Percentiles rank a stretch among this genome's conserved stretches.
Evolutionary conservation across 2,329 filamentous ascomycete species (phyloP).

Genomic region (Fonsecaea pedrosoi): DNA sequence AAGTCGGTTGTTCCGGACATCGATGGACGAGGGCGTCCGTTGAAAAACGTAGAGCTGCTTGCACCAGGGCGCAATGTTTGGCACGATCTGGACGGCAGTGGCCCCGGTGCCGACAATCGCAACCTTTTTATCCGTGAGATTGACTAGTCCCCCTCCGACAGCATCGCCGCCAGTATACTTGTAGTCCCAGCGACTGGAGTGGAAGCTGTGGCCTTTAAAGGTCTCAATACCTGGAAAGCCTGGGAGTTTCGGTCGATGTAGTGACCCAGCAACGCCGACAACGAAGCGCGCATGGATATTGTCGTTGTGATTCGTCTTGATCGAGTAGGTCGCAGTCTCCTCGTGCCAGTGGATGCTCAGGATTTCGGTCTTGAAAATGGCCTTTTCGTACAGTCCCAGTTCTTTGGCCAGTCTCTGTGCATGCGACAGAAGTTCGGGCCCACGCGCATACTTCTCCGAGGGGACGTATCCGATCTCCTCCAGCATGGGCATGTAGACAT

Average conservation of each 20-base stretch:
- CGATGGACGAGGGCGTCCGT: conserved; percentile 46
- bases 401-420: conserved; percentile 28
- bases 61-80: conserved; percentile 39
- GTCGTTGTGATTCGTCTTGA: conserved; percentile 39
- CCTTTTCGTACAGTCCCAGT: conserved; percentile 27
- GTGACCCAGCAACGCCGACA: conserved; percentile 51
- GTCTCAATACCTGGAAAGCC: conserved; percentile 40
- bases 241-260: conserved; percentile 33
- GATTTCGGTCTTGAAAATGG: conserved; percentile 34
- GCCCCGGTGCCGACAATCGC: conserved; percentile 51
- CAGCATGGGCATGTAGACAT: conserved; percentile 36
- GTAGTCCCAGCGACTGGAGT: conserved; percentile 56
- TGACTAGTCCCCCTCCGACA: conserved; percentile 10
- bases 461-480: conserved; percentile 35
- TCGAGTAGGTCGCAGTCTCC: conserved; percentile 15
- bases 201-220: conserved; percentile 53
- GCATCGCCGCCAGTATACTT: conserved; percentile 48
- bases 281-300: conserved; percentile 49
- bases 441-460: conserved; percentile 34
- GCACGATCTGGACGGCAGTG: conserved; percentile 52
- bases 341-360: conserved; percentile 32
- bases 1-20: conserved; percentile 38
- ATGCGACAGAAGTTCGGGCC: conserved; percentile 29
- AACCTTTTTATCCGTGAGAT: conserved; percentile 38
- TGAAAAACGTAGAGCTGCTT: conserved; percentile 48